A percentile compares a stretch with the other conserved stretches of the same genome.
These are phyloP conservation scores for Lepiota subincarnata DNA, from an alignment of 768 basidiomycete species.

Conservation along the genomic window DNA sequence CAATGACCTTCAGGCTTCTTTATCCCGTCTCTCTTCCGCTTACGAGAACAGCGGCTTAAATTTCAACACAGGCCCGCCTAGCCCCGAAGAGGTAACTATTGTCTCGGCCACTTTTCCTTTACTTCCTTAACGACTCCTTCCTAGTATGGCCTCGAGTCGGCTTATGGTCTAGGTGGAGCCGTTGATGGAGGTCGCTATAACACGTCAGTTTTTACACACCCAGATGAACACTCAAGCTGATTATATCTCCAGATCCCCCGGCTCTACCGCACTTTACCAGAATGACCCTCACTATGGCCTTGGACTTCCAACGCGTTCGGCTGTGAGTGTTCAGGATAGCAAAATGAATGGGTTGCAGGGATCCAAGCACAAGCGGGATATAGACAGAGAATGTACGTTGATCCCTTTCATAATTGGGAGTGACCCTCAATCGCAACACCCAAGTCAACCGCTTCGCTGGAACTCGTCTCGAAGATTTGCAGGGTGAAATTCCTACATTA, in stretches of 20 bases:
- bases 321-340: slow-evolving; percentile 47
- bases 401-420: neutral
- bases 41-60: slow-evolving; percentile 50
- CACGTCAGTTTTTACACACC: slow-evolving; percentile 53
- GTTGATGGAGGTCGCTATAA: slow-evolving; percentile 53
- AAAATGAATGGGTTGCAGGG: slow-evolving; percentile 92
- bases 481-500: slow-evolving; percentile 88
- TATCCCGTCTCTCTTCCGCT: slow-evolving; percentile 60
- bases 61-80: slow-evolving; percentile 49
- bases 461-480: slow-evolving; percentile 90
- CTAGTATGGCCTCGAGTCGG: slow-evolving; percentile 57
- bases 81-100: slow-evolving; percentile 52
- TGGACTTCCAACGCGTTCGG: slow-evolving; percentile 50
- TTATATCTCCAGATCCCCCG: slow-evolving; percentile 24
- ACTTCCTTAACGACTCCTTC: slow-evolving; percentile 18
- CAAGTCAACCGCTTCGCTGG: slow-evolving; percentile 96
- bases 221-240: slow-evolving; percentile 23
- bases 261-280: slow-evolving; percentile 42
- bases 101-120: slow-evolving; percentile 11
- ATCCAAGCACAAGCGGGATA: slow-evolving; percentile 90
- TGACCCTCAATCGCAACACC: slow-evolving; percentile 8
- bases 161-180: slow-evolving; percentile 45
- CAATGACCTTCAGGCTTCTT: slow-evolving; percentile 63
- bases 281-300: slow-evolving; percentile 75
- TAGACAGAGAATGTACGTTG: slow-evolving; percentile 76